A percentile compares a stretch with the other conserved stretches of the same genome.
These are phyloP conservation scores for Penicillium tannophilum DNA, from an alignment of 495 filamentous ascomycete species.

Conservation along the genomic window DNA sequence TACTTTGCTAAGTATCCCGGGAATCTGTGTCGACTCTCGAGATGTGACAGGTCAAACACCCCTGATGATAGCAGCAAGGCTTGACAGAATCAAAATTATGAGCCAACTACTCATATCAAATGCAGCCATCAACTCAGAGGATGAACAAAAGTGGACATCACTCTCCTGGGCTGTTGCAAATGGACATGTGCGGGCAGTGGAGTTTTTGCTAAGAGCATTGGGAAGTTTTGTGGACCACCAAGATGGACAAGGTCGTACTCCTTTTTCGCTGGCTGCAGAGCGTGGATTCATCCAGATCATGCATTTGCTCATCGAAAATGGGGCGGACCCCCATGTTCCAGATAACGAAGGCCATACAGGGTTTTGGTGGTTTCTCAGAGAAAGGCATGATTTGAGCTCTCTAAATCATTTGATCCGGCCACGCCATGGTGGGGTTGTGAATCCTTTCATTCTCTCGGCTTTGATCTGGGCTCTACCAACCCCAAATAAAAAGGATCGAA, in stretches of 20 bases:
- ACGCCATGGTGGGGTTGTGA: no score
- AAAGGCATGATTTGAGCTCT: not conserved
- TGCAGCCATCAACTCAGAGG: slow-evolving; percentile 1
- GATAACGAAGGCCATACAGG: slow-evolving; percentile 1
- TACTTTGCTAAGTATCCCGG: no score
- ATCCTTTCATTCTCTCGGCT: no score
- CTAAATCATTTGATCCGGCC: not conserved
- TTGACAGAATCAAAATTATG: no score
- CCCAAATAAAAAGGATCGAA: not conserved
- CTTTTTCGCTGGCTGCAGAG: slow-evolving; percentile 5
- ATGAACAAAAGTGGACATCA: not conserved
- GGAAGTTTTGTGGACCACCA: not conserved
- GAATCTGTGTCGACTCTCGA: no score
- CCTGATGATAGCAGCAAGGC: no score
- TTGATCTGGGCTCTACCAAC: not conserved
- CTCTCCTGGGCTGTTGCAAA: not conserved
- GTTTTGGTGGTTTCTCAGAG: slow-evolving; percentile 1
- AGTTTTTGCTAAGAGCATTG: not conserved
- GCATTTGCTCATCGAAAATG: slow-evolving; percentile 1
- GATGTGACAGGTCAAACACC: no score
- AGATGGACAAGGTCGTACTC: not conserved
- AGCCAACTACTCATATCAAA: not conserved
- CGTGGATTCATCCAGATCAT: not conserved
- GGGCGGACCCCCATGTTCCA: not conserved
- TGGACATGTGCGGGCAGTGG: not conserved